Evolutionary conservation across 371 early-diverging fungal genomes (phyloP), one percentile per base, ranked within the genome.

Genomic region (Apophysomyces trapeziformis): DNA sequence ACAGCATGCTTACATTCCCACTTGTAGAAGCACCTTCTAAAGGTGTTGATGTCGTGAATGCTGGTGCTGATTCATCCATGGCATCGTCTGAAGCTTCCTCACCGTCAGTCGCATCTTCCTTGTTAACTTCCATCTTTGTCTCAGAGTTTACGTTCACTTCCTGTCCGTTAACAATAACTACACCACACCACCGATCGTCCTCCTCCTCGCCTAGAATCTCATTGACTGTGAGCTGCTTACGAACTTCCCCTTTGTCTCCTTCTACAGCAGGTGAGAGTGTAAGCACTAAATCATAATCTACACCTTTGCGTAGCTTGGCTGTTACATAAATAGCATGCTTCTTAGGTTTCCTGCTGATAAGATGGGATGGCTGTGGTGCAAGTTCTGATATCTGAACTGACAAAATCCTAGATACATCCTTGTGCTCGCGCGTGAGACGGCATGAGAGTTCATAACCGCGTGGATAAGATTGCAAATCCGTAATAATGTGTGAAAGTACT

Each of bases 391-490:
- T 63, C n/a, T 58, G 67, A 12, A 66, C 60, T 9, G 66, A 62
- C 7, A 75, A 41, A 3, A 36, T 66, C 14, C 57, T 43, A 5
- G 69, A 67, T 9, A 69, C 59, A 44, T 69, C 73, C 13, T 65
- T 61, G 37, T 38, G 58, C 5, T 67, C 58, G 16, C 68, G 68
- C 5, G 59, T 56, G 36, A 71, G 39, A 41, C 45, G 50, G 7
- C 56, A 37, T 7, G 41, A 41, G 2, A 71, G 39, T 41, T 71
- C 74, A 58, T 83, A 83, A 7, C 84, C 84, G 35, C 69, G 60
- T 7, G 73, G 73, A 58, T 73, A 83, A 13, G 74, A 71, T 60
- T 77, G 79, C 26, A 83, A 64, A 64, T 83, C 84, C 1, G 77
- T 70, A 5, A 79, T 60, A 26, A 74, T 37, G 21, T 77, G 62